Percentiles rank a stretch among this genome's conserved stretches.
These are phyloP conservation scores for Saitozyma podzolica DNA, from an alignment of 768 basidiomycete genomes.

Conservation along the genomic window DNA sequence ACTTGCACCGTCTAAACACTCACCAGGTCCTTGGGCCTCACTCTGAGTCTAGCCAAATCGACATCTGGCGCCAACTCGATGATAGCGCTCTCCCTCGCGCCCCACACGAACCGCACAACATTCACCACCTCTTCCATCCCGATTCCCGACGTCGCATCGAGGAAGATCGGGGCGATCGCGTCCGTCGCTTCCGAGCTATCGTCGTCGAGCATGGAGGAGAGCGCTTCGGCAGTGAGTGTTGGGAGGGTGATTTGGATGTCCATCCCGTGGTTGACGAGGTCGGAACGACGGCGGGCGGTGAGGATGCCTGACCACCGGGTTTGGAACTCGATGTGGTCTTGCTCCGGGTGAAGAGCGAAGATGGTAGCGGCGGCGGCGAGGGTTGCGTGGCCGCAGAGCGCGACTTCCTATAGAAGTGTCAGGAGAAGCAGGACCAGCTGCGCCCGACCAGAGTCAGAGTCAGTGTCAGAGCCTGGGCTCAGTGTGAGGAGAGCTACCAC, in stretches of 20 bases:
- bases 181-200: not conserved
- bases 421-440: too few relatives aligned
- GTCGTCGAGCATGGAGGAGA: not conserved
- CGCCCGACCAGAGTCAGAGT: not conserved
- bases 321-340: conserved; percentile 10
- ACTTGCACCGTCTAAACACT: conserved; percentile 1
- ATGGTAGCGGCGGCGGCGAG: conserved; percentile 24
- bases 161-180: not conserved
- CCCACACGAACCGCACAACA: conserved; percentile 8
- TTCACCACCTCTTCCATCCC: conserved; percentile 7
- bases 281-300: conserved; percentile 8
- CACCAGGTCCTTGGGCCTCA: conserved; percentile 21
- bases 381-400: conserved; percentile 37
- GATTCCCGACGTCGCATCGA: conserved; percentile 4
- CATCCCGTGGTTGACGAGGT: too few relatives aligned
- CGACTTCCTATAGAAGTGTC: conserved; percentile 20
- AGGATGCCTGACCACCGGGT: conserved; percentile 26
- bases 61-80: conserved; percentile 12
- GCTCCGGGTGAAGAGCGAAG: conserved; percentile 24
- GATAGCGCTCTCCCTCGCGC: conserved; percentile 11
- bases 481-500: not conserved
- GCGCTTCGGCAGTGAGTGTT: not conserved
- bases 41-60: conserved; percentile 10
- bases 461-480: not conserved
- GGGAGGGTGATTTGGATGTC: conserved; percentile 26